phyloP scores from a whole-genome alignment of 306 rosid genomes.

The Prosopis cineraria region DNA sequence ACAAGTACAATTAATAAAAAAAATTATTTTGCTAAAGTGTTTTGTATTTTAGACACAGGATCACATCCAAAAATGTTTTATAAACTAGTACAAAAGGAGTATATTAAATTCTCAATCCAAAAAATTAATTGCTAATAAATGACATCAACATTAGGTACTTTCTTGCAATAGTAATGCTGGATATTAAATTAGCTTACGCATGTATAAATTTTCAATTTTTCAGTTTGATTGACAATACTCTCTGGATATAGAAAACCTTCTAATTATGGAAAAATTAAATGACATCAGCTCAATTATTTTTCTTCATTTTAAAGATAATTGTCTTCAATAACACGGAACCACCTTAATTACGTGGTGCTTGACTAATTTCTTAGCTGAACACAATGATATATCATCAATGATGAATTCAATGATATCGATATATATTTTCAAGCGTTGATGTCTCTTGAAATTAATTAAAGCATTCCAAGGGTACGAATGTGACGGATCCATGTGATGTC shows the following conservation, averaged over 20 bases:
- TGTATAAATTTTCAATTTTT: slow-evolving; percentile 30
- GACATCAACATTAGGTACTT: slow-evolving; percentile 43
- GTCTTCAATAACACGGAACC: slow-evolving; percentile 41
- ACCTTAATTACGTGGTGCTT: slow-evolving; percentile 36
- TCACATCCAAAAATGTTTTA: too few species aligned
- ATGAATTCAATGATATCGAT: slow-evolving; percentile 12
- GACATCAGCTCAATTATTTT: slow-evolving; percentile 29
- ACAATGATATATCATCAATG: slow-evolving; percentile 22
- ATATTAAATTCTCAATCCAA: too few species aligned
- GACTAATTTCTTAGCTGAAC: slow-evolving; percentile 33
- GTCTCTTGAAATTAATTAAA: slow-evolving; percentile 17
- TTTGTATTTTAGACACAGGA: too few species aligned
- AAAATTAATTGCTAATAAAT: slow-evolving; percentile 8
- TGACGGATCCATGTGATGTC: slow-evolving; percentile 35
- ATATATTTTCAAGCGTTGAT: slow-evolving; percentile 29
- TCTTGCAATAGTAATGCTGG: slow-evolving; percentile 6
- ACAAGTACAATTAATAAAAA: too few species aligned
- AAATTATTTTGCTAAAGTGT: too few species aligned
- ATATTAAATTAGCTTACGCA: slow-evolving; percentile 24
- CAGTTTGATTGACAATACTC: slow-evolving; percentile 20
- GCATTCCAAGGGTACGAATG: slow-evolving; percentile 1
- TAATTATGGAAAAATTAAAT: slow-evolving; percentile 27
- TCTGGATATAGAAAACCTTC: slow-evolving; percentile 34
- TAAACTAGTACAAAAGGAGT: slow-evolving; percentile 1
- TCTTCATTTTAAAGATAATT: slow-evolving; percentile 37